Percentiles rank a stretch among this genome's conserved stretches.
These are phyloP conservation scores for Diversispora eburnea DNA, from an alignment of 192 early-diverging fungal species.

Conservation along the genomic window DNA sequence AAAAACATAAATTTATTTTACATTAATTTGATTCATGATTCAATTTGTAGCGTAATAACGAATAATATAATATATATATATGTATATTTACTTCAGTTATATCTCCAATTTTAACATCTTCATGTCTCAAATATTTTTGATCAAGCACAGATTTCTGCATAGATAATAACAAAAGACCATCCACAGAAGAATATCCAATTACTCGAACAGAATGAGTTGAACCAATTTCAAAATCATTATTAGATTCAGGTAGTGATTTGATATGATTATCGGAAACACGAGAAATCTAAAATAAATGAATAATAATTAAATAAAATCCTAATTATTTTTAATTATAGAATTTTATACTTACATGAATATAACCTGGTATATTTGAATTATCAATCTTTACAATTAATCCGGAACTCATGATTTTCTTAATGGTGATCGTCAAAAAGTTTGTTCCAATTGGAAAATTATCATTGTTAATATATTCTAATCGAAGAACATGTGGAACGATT, in stretches of 20 bases:
- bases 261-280: too few species aligned
- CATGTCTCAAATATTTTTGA: slow-evolving; percentile 62
- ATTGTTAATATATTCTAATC: slow-evolving; percentile 35
- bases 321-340: too few species aligned
- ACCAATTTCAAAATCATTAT: slow-evolving; percentile 61
- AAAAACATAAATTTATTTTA: too few species aligned
- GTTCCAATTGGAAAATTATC: slow-evolving; percentile 65
- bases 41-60: too few species aligned
- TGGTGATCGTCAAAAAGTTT: slow-evolving; percentile 58
- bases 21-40: too few species aligned
- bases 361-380: too few species aligned
- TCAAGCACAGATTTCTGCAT: slow-evolving; percentile 67
- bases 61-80: too few species aligned
- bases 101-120: slow-evolving; percentile 64
- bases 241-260: slow-evolving; percentile 32
- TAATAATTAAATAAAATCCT: too few species aligned
- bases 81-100: slow-evolving; percentile 58
- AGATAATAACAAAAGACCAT: slow-evolving; percentile 68
- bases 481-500: slow-evolving; percentile 52
- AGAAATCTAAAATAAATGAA: too few species aligned
- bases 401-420: slow-evolving; percentile 32
- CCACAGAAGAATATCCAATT: slow-evolving; percentile 72
- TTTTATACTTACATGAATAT: too few species aligned
- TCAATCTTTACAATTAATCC: too few species aligned
- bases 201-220: slow-evolving; percentile 75